Evolutionary conservation across 768 basidiomycete genomes (phyloP).

Genomic region (Pleurotus salmoneostramineus): DNA sequence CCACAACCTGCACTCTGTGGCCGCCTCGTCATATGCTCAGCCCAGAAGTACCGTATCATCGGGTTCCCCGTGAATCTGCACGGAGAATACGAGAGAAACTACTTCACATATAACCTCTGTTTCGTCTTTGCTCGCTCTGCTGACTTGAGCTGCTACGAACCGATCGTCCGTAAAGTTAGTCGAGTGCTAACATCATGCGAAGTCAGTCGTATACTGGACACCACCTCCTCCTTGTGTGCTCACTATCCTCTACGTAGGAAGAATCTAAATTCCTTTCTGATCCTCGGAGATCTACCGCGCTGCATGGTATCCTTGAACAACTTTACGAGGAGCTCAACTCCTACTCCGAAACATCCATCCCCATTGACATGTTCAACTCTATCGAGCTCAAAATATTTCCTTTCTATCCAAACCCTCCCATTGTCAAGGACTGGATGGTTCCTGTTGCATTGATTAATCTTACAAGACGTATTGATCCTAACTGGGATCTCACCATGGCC

Average conservation of each 20-base stretch:
- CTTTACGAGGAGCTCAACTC: conserved; percentile 97
- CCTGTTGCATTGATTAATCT: conserved; percentile 88
- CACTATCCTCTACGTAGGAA: conserved; percentile 43
- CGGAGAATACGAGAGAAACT: conserved; percentile 78
- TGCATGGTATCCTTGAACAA: conserved; percentile 88
- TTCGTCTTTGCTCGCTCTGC: conserved; percentile 93
- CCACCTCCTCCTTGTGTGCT: background rate
- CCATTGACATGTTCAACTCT: conserved; percentile 88
- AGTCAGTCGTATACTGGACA: conserved; percentile 40
- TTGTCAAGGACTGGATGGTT: conserved; percentile 93
- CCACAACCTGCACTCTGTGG: conserved; percentile 84
- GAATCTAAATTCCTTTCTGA: conserved; percentile 88
- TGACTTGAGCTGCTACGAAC: conserved; percentile 93
- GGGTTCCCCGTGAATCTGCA: conserved; percentile 85
- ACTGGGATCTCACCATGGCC: conserved; percentile 94
- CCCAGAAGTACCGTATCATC: conserved; percentile 78
- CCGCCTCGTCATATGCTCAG: conserved; percentile 83
- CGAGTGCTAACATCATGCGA: conserved; percentile 87
- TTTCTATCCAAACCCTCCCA: conserved; percentile 91
- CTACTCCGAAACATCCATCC: conserved; percentile 93
- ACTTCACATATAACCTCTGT: conserved; percentile 83
- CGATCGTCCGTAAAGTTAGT: conserved; percentile 91
- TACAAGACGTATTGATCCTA: conserved; percentile 74
- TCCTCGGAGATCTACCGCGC: conserved; percentile 56
- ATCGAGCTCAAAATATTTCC: conserved; percentile 96